Evolutionary conservation across 352 stramenopile genomes (phyloP).

Genomic region (Elongisporangium prolatum): DNA sequence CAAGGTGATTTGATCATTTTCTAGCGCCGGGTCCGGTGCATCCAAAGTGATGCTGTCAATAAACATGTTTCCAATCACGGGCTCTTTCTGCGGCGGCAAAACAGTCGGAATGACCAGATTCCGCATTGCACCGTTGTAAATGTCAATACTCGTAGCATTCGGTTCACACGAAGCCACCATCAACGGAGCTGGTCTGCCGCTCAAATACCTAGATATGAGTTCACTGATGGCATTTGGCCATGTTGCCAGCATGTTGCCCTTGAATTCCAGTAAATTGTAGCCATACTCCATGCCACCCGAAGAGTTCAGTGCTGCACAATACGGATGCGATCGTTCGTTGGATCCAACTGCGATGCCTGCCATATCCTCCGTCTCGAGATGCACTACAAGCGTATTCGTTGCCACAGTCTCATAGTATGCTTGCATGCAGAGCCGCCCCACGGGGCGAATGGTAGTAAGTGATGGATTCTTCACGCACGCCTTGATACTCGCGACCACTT

Average conservation of each 20-base stretch:
- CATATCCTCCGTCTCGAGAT: conserved; percentile 33
- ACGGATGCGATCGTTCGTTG: conserved; percentile 47
- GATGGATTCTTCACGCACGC: conserved; percentile 83
- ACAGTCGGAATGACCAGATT: conserved; percentile 58
- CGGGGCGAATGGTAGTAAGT: conserved; percentile 53
- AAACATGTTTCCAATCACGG: conserved; percentile 58
- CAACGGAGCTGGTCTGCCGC: conserved; percentile 43
- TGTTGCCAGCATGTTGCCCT: conserved; percentile 56
- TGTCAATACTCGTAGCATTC: conserved; percentile 52
- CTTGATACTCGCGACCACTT: conserved; percentile 65
- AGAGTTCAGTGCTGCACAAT: conserved; percentile 29
- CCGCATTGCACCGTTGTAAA: conserved; percentile 73
- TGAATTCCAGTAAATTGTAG: conserved; percentile 69
- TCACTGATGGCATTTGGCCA: conserved; percentile 63
- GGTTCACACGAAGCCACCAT: conserved; percentile 57
- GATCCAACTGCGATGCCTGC: conserved; percentile 38
- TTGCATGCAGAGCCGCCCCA: conserved; percentile 62
- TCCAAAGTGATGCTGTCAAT: conserved; percentile 54
- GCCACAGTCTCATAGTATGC: conserved; percentile 44
- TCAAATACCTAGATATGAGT: conserved; percentile 78
- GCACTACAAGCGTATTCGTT: conserved; percentile 39
- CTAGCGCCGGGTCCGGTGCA: conserved; percentile 29
- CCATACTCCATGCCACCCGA: conserved; percentile 28
- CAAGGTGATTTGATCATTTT: conserved; percentile 41
- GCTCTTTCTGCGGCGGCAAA: conserved; percentile 55